These are phyloP conservation scores for Diaporthe sp. DNA, from an alignment of 2,329 filamentous ascomycete genomes.

Conservation along the genomic window DNA sequence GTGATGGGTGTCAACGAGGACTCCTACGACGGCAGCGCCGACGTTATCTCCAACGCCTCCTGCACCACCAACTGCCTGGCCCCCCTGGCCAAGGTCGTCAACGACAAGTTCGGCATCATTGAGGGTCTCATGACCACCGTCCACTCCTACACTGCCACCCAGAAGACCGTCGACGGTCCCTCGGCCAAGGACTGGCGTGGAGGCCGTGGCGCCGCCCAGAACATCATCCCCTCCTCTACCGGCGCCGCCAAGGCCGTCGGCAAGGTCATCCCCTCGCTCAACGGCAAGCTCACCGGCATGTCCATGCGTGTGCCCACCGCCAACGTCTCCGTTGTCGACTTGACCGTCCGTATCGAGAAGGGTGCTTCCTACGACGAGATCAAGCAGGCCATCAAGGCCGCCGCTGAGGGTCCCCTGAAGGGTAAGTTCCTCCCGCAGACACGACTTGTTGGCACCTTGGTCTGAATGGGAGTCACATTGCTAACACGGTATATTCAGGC, in stretches of 20 bases:
- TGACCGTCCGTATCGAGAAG: conserved; percentile 96
- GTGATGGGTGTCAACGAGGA: conserved; percentile 99
- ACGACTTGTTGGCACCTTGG: background rate
- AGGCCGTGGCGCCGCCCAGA: conserved; percentile 98
- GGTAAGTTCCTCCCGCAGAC: conserved; percentile 67
- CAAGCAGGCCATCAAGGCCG: conserved; percentile 91
- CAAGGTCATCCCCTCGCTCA: conserved; percentile 98
- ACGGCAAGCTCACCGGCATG: conserved; percentile 99
- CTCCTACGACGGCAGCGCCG: conserved; percentile 89
- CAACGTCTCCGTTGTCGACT: conserved; percentile 99
- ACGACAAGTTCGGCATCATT: conserved; percentile 97
- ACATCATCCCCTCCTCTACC: conserved; percentile 99
- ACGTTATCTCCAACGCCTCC: conserved; percentile 98
- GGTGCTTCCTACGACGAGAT: conserved; percentile 89
- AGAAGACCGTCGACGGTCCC: conserved; percentile 99
- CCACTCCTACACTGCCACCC: conserved; percentile 99
- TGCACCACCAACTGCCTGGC: conserved; percentile 99
- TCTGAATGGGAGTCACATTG: conserved; percentile 22
- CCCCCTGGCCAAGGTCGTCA: conserved; percentile 98
- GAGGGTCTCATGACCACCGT: conserved; percentile 99
- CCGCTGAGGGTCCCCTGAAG: conserved; percentile 86
- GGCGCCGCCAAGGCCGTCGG: conserved; percentile 99
- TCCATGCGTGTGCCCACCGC: conserved; percentile 98
- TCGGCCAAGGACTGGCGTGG: conserved; percentile 99
- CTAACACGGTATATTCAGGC: conserved; percentile 62